Conservation (phyloP, 2,329 filamentous ascomycete genomes). For the Lasiodiplodia theobromae region DNA sequence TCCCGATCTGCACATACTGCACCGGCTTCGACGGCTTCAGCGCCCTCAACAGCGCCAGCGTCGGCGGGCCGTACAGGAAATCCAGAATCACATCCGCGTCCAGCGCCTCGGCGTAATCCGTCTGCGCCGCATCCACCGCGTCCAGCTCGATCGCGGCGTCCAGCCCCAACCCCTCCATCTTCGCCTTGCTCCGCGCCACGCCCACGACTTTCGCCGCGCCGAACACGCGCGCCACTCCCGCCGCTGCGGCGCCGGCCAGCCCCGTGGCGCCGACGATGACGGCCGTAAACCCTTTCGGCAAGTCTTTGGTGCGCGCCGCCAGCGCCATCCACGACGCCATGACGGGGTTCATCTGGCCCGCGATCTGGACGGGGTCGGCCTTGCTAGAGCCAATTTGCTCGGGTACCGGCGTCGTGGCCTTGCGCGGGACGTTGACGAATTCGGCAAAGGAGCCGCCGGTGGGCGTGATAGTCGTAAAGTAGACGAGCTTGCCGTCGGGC, state of each 20-base stretch:
- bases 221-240: conserved; percentile 55
- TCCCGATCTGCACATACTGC: conserved; percentile 63
- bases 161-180: conserved; percentile 53
- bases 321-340: conserved; percentile 67
- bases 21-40: conserved; percentile 53
- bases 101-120: conserved; percentile 56
- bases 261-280: conserved; percentile 63
- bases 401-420: conserved; percentile 52
- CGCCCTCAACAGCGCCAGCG: conserved; percentile 51
- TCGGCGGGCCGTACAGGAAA: conserved; percentile 59
- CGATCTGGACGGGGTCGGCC: conserved; percentile 59
- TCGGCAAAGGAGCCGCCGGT: conserved; percentile 55
- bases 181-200: conserved; percentile 56
- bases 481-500: conserved; percentile 57
- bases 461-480: conserved; percentile 54
- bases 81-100: conserved; percentile 64
- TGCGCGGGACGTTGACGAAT: conserved; percentile 56
- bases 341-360: conserved; percentile 62
- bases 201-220: conserved; percentile 61
- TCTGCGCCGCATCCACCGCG: conserved; percentile 44
- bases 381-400: conserved; percentile 34
- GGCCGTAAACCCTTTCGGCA: conserved; percentile 54
- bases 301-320: conserved; percentile 49
- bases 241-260: conserved; percentile 60
- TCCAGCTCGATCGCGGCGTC: conserved; percentile 57